Percentiles rank a stretch among this genome's conserved stretches.
These are phyloP conservation scores for Aquilaria yunnanensis DNA, from an alignment of 345 rosid genomes.

Conservation along the genomic window DNA sequence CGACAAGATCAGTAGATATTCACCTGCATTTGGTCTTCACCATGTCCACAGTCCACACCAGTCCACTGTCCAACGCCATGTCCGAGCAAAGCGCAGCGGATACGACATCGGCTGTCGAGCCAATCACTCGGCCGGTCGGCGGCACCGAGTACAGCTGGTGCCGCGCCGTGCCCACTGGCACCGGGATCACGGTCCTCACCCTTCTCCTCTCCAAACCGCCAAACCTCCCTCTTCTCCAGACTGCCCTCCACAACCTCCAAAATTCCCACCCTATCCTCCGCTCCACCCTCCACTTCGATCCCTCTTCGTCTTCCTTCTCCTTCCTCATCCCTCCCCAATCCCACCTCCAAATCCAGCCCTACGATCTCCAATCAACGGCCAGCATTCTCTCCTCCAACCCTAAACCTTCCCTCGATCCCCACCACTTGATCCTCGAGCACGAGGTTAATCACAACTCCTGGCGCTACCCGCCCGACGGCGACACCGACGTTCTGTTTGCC, in stretches of 20 bases:
- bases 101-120: conserved; percentile 10
- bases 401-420: conserved; percentile 13
- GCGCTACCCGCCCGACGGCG: conserved; percentile 24
- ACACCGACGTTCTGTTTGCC: conserved; percentile 33
- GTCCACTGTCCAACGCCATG: conserved; percentile 6
- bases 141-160: conserved; percentile 90
- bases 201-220: conserved; percentile 47
- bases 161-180: conserved; percentile 73
- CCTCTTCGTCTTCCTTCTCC: conserved; percentile 44
- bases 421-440: conserved; percentile 58
- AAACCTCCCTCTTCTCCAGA: conserved; percentile 33
- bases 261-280: conserved; percentile 68
- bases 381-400: conserved; percentile 23
- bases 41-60: too few relatives aligned
- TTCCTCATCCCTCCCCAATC: conserved; percentile 42
- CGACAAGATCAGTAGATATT: too few relatives aligned
- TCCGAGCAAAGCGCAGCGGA: conserved; percentile 16
- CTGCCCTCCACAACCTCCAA: conserved; percentile 50
- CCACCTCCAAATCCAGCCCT: conserved; percentile 32
- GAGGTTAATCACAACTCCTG: conserved; percentile 64
- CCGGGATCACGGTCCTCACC: conserved; percentile 73
- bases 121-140: conserved; percentile 42
- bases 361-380: conserved; percentile 50
- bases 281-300: conserved; percentile 50
- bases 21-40: too few relatives aligned